Evolutionary conservation across 192 early-diverging fungal genomes (phyloP).

Genomic region (Linderina pennispora): DNA sequence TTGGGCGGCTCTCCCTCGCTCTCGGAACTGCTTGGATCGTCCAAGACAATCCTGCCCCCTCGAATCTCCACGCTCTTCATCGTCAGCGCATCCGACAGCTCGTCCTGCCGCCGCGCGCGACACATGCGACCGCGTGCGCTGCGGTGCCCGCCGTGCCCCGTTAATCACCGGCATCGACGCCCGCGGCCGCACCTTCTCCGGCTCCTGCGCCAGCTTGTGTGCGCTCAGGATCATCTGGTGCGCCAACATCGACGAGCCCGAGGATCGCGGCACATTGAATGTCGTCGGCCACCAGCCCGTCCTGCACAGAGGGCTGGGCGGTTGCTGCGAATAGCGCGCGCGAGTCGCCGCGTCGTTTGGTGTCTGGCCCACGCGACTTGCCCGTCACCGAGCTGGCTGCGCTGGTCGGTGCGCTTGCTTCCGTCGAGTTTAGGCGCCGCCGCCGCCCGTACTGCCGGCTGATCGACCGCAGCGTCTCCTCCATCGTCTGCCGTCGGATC

Average conservation of each 20-base stretch:
- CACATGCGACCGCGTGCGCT: constrained; percentile 32
- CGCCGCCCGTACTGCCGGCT: constrained; percentile 42
- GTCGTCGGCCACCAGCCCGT: no score
- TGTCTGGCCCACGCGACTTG: no score
- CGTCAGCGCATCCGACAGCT: constrained; percentile 37
- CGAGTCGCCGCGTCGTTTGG: constrained; percentile 26
- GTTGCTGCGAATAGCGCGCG: constrained; percentile 34
- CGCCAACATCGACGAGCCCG: constrained; percentile 14
- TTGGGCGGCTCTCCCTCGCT: neutral
- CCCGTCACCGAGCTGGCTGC: no score
- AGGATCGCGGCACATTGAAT: constrained; percentile 7
- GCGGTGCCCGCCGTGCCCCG: constrained; percentile 13
- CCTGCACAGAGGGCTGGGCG: no score
- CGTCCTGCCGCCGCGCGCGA: constrained; percentile 14
- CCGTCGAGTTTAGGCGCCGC: constrained; percentile 40
- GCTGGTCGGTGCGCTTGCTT: constrained; percentile 28
- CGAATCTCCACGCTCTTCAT: constrained; percentile 48
- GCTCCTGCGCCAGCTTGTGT: constrained; percentile 3
- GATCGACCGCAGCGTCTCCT: constrained; percentile 42
- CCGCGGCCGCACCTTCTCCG: constrained; percentile 24
- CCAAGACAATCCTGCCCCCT: constrained; percentile 40
- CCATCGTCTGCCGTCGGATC: constrained; percentile 32
- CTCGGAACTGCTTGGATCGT: constrained; percentile 35
- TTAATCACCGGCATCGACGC: constrained; percentile 43
- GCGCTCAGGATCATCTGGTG: constrained; percentile 23